Base-by-base conservation (phyloP, 306 rosid genomes). In the Dryas octopetala region DNA sequence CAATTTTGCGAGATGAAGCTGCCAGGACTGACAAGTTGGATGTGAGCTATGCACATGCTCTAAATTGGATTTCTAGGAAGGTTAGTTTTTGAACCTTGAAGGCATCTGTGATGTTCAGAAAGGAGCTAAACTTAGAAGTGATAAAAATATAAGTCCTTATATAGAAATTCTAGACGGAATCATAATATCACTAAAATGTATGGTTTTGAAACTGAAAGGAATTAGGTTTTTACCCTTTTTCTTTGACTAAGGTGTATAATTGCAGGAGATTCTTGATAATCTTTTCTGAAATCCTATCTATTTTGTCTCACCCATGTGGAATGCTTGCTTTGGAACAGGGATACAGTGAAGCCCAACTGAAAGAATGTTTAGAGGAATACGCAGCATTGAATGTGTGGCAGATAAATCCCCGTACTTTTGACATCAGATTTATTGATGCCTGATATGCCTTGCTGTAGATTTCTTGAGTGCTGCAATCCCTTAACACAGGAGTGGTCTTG, bases 361-460 rank as follows among this genome's bases (percentile, higher is more conserved):
- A 92, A 79, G 92, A 92, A 83, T 96, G 98, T 78, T 80, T 96
- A 81, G 98, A 96, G 90, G 99, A 92, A 83, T 96, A 96, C 63
- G 99, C 99, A 72, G 96, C 97, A 44, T 82, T 95, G 70, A 96
- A 96, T 80, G 99, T 92, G 71, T 96, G 98, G 99, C 99, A 92
- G 88, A 92, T 96, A 74, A 95, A 90, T 79, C 99, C 99, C 59
- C 89, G 86, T 62, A 84, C 97, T 77, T 95, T 95, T 17, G 99
- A 92, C 86, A 90, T 95, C 51, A 88, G 93, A 78, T 92, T 95
- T 74, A 95, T 95, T 44, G 97, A 95, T 83, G 91, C 92, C 59
- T 94, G 87, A 91, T 55, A 74, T 26, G 45, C 51, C 40, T 51
- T 60, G 66, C 48, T 4, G 45, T 48, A 43, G 7, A 28, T 9